Evolutionary conservation across 2,329 filamentous ascomycete genomes (phyloP).

Genomic region (Ceratocystis destructans): DNA sequence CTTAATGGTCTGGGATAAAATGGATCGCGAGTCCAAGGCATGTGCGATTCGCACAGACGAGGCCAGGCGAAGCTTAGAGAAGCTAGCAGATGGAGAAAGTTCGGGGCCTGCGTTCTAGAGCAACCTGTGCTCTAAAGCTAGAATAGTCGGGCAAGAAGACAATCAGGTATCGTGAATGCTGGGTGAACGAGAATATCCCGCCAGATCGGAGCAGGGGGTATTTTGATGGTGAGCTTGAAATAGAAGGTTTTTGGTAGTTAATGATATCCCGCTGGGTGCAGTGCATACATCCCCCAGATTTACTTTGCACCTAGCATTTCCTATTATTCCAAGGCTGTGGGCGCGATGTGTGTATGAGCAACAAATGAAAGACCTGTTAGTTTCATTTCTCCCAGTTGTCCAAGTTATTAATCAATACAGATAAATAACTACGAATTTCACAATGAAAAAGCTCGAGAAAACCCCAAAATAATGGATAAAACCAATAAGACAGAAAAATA

Average conservation of each 20-base stretch:
- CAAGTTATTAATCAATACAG: too few species aligned
- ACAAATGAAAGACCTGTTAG: too few species aligned
- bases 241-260: conserved; percentile 7
- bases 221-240: neutral
- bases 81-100: conserved; percentile 39
- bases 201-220: neutral
- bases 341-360: neutral
- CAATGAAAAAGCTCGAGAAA: too few species aligned
- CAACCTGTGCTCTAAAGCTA: neutral
- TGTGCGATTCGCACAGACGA: conserved; percentile 44
- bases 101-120: conserved; percentile 40
- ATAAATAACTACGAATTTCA: too few species aligned
- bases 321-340: neutral
- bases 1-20: conserved; percentile 39
- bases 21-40: conserved; percentile 40
- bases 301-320: neutral
- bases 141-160: neutral
- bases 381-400: too few species aligned
- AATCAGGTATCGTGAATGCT: neutral
- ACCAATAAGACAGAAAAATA: too few species aligned
- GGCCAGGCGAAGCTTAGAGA: conserved; percentile 43
- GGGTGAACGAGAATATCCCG: neutral
- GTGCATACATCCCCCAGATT: neutral
- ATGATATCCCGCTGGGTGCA: conserved; percentile 14
- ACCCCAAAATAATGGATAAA: too few species aligned